A percentile compares a stretch with the other conserved stretches of the same genome.
These are phyloP conservation scores for Pseudozyma sp. DNA, from an alignment of 1,284 basidiomycete genomes.

Conservation along the genomic window DNA sequence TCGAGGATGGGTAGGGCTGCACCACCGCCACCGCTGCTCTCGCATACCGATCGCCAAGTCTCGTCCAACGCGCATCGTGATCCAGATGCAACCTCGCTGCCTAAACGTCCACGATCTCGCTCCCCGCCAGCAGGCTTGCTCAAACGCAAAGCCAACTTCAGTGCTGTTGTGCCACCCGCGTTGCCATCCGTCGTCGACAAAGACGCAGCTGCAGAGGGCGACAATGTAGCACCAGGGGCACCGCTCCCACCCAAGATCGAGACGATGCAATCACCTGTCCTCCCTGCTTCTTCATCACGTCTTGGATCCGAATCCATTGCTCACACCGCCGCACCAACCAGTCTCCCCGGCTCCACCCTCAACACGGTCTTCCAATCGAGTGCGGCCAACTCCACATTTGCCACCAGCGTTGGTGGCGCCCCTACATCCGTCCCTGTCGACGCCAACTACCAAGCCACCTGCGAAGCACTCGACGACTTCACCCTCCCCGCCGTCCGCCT, in stretches of 20 bases:
- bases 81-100: background rate
- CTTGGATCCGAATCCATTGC: constrained; percentile 16
- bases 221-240: constrained; percentile 33
- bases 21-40: constrained; percentile 20
- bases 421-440: constrained; percentile 4
- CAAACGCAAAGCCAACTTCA: constrained; percentile 47
- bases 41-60: constrained; percentile 6
- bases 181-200: constrained; percentile 3
- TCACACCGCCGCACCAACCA: constrained; percentile 3
- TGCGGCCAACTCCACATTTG: background rate
- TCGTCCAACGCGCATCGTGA: background rate
- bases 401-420: background rate
- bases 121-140: constrained; percentile 45
- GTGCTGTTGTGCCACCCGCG: constrained; percentile 27
- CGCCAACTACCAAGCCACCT: constrained; percentile 16
- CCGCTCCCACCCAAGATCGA: constrained; percentile 29
- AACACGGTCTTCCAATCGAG: constrained; percentile 3
- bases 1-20: constrained; percentile 32
- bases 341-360: constrained; percentile 14
- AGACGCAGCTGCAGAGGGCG: constrained; percentile 1
- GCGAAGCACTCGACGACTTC: constrained; percentile 37
- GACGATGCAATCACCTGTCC: constrained; percentile 30
- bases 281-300: constrained; percentile 12
- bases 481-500: constrained; percentile 28
- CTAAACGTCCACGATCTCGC: constrained; percentile 36